Evolutionary conservation across 495 filamentous ascomycete genomes (phyloP).

Genomic region (Viridothelium virens): DNA sequence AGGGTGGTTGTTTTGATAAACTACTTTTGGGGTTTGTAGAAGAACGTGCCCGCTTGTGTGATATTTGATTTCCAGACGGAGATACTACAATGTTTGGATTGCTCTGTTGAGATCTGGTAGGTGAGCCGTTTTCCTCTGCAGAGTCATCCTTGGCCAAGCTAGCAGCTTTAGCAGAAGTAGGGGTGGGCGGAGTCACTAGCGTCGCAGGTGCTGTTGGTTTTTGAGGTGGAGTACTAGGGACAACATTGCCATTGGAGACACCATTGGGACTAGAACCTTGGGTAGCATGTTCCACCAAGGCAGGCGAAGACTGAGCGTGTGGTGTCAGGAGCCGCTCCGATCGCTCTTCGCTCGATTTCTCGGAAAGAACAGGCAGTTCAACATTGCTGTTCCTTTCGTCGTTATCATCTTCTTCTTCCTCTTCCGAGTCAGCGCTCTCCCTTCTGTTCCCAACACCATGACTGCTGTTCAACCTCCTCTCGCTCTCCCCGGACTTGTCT

Average conservation of each 20-base stretch:
- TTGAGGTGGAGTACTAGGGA: slow-evolving; percentile 25
- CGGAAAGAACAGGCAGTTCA: neutral
- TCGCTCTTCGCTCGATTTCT: neutral
- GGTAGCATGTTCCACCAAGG: neutral
- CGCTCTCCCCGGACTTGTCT: slow-evolving; percentile 19
- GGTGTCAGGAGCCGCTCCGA: neutral
- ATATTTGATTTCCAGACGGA: slow-evolving; percentile 66
- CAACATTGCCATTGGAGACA: neutral
- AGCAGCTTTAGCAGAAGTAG: slow-evolving; percentile 26
- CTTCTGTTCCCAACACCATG: neutral
- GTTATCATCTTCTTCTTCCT: slow-evolving; percentile 5
- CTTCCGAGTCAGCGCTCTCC: neutral
- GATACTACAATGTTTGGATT: slow-evolving; percentile 38
- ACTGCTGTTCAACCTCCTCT: slow-evolving; percentile 12
- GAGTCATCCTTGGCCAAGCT: slow-evolving; percentile 23
- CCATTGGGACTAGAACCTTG: neutral
- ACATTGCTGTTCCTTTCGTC: neutral
- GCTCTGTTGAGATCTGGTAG: slow-evolving; percentile 28
- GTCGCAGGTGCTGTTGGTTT: slow-evolving; percentile 36
- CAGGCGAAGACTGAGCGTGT: neutral
- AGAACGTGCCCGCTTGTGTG: slow-evolving; percentile 59
- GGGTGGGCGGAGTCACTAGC: slow-evolving; percentile 37
- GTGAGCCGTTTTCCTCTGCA: neutral
- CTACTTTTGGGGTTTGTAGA: slow-evolving; percentile 75
- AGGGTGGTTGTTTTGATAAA: slow-evolving; percentile 69